Evolutionary conservation across 179 eudicot species (phyloP).

Genomic region (Pouteria campechiana): DNA sequence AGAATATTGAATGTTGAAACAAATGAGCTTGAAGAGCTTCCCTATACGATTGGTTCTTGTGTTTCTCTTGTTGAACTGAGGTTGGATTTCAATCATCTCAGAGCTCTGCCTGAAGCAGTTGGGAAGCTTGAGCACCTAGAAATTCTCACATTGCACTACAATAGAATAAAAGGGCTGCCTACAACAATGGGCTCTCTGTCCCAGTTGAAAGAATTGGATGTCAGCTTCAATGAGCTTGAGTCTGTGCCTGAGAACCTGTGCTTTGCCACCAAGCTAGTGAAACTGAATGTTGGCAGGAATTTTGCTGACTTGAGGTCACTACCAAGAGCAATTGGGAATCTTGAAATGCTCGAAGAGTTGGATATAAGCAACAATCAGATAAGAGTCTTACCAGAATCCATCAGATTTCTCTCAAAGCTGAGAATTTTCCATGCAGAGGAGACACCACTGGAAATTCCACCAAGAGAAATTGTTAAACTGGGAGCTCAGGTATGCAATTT

Average conservation of each 20-base stretch:
- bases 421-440: constrained; percentile 49
- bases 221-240: constrained; percentile 65
- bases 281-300: constrained; percentile 53
- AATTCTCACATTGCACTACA: constrained; percentile 47
- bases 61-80: constrained; percentile 40
- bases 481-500: constrained; percentile 58
- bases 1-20: constrained; percentile 33
- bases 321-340: constrained; percentile 55
- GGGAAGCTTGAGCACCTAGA: constrained; percentile 41
- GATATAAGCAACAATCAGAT: constrained; percentile 68
- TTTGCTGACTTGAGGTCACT: constrained; percentile 58
- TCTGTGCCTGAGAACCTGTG: constrained; percentile 55
- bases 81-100: constrained; percentile 54
- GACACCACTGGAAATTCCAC: constrained; percentile 65
- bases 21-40: constrained; percentile 58
- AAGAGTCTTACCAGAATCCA: constrained; percentile 51
- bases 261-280: constrained; percentile 23
- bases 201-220: constrained; percentile 38
- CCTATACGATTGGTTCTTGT: constrained; percentile 55
- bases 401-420: constrained; percentile 34
- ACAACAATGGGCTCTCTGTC: constrained; percentile 41
- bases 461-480: constrained; percentile 23
- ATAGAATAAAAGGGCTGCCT: constrained; percentile 41
- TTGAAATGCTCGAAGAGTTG: constrained; percentile 54
- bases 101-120: constrained; percentile 53